Evolutionary conservation across 1,139 yeast species (phyloP).

Genomic region (Debaryomyces fabryi): DNA sequence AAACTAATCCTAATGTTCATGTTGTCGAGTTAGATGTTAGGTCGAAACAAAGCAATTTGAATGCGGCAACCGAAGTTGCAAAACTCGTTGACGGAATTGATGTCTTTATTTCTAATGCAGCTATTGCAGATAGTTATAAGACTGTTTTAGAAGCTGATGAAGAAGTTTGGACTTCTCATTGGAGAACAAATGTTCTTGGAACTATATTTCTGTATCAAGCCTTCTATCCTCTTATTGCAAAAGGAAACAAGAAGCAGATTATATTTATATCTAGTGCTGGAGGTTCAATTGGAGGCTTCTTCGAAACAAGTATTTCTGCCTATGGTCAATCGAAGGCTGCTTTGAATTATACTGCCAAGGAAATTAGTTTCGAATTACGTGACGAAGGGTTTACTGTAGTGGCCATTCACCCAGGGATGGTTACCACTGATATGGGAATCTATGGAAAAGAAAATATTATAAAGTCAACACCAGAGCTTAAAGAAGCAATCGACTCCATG

Average conservation of each 20-base stretch:
- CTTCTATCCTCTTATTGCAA: constrained; percentile 26
- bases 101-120: constrained; percentile 3
- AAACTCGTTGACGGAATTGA: constrained; percentile 8
- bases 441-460: neutral
- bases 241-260: constrained; percentile 24
- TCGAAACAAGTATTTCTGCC: constrained; percentile 20
- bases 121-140: constrained; percentile 7
- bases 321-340: constrained; percentile 36
- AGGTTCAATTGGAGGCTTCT: constrained; percentile 22
- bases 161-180: neutral
- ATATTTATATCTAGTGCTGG: constrained; percentile 27
- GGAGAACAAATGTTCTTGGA: constrained; percentile 3
- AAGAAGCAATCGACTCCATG: neutral
- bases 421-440: constrained; percentile 27
- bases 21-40: constrained; percentile 5
- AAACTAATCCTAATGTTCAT: constrained; percentile 6
- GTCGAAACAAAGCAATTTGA: constrained; percentile 1
- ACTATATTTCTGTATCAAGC: constrained; percentile 31
- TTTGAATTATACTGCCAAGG: constrained; percentile 23
- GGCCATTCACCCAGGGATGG: constrained; percentile 36
- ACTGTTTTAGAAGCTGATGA: constrained; percentile 2
- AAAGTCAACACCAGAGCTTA: neutral
- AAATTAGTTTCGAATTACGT: constrained; percentile 23
- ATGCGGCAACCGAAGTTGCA: constrained; percentile 4
- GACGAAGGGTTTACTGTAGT: constrained; percentile 27